phyloP scores from a whole-genome alignment of 208 protist genomes.

The Trypanosoma conorhini region DNA sequence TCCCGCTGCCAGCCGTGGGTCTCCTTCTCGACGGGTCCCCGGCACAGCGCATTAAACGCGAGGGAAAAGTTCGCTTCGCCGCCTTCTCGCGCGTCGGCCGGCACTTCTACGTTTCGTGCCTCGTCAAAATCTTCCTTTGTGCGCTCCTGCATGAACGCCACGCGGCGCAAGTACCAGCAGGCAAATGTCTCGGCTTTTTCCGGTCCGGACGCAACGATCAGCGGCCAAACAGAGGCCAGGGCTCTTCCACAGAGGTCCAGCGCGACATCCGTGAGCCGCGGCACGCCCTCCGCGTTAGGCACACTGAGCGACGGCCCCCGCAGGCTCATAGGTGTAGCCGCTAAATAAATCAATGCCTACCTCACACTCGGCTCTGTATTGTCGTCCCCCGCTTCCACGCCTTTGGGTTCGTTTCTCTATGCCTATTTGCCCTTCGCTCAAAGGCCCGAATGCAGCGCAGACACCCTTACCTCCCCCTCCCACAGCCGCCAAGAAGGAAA shows the following conservation, averaged over 20 bases:
- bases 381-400: background rate
- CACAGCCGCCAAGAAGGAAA: background rate
- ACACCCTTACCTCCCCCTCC: too few species aligned
- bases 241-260: conserved; percentile 55
- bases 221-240: conserved; percentile 27
- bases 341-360: conserved; percentile 9
- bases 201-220: conserved; percentile 20
- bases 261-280: conserved; percentile 53
- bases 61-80: conserved; percentile 29
- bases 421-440: background rate
- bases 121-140: background rate
- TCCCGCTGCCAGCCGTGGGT: background rate
- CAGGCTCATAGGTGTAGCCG: conserved; percentile 1
- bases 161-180: conserved; percentile 49
- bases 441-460: background rate
- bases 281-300: conserved; percentile 35
- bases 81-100: background rate
- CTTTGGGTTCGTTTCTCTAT: background rate
- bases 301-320: conserved; percentile 20
- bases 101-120: background rate
- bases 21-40: conserved; percentile 1
- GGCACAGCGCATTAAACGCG: conserved; percentile 23
- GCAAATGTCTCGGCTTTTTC: conserved; percentile 28
- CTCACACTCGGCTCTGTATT: background rate
- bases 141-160: conserved; percentile 42